Conservation (phyloP, 345 rosid species). For the Citrus reticulata region DNA sequence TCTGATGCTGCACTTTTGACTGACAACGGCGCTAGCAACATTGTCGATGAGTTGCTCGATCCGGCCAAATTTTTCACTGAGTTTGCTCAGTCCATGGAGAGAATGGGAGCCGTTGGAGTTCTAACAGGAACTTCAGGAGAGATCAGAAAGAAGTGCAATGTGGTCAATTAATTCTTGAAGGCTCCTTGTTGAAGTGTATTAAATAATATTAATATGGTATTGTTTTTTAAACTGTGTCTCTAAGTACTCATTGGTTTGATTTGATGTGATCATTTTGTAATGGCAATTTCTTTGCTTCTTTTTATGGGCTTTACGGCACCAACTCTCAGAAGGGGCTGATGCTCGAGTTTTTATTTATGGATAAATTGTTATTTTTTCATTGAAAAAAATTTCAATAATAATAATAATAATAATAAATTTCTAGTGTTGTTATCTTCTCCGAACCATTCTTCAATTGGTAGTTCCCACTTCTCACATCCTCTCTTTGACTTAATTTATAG, state of each 20-base stretch:
- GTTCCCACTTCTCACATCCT: no score
- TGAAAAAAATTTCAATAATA: neutral
- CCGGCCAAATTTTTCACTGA: constrained; percentile 8
- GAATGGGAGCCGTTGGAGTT: constrained; percentile 25
- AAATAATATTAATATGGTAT: neutral
- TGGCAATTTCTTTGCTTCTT: neutral
- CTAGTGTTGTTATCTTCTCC: no score
- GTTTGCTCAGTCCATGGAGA: constrained; percentile 33
- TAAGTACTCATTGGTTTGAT: neutral
- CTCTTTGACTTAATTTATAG: no score
- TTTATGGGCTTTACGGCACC: neutral
- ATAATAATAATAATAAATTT: neutral
- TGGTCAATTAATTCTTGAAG: constrained; percentile 11
- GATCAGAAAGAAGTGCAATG: constrained; percentile 30
- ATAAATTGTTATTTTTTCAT: neutral
- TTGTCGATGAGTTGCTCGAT: constrained; percentile 1
- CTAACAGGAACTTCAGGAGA: constrained; percentile 34
- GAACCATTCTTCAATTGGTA: no score
- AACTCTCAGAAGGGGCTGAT: neutral
- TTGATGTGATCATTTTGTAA: neutral
- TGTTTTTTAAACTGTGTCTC: neutral
- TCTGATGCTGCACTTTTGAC: constrained; percentile 34
- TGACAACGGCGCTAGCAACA: neutral
- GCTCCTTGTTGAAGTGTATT: neutral
- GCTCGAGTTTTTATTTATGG: neutral